Conservation (phyloP, 2,329 filamentous ascomycete genomes). For the Hypoxylon sp. region DNA sequence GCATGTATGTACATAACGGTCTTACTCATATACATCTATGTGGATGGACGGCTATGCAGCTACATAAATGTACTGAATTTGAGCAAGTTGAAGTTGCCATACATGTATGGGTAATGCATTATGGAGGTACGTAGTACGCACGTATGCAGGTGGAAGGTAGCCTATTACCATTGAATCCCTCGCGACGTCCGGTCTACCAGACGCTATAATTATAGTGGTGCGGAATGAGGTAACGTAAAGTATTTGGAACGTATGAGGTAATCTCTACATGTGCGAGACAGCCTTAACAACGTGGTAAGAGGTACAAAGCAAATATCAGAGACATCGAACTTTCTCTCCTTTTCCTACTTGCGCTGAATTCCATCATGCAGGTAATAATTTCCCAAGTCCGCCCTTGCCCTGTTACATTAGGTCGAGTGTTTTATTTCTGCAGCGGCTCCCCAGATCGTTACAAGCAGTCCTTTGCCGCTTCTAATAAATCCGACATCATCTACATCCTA, state of each 20-base stretch:
- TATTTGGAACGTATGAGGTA: conserved; percentile 17
- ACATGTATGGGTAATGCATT: background rate
- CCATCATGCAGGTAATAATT: conserved; percentile 5
- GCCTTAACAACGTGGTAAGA: conserved; percentile 8
- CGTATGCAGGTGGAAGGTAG: conserved; percentile 12
- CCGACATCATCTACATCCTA: conserved; percentile 32
- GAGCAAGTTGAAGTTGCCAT: background rate
- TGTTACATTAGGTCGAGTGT: conserved; percentile 11
- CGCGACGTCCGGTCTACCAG: background rate
- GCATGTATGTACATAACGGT: no score
- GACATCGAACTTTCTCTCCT: conserved; percentile 4
- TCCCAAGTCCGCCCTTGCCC: conserved; percentile 9
- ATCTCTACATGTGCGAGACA: conserved; percentile 9
- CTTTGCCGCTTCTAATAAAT: conserved; percentile 17
- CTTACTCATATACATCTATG: conserved; percentile 10
- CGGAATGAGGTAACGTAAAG: background rate
- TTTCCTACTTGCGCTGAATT: conserved; percentile 8
- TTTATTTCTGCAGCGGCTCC: conserved; percentile 18
- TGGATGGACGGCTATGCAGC: conserved; percentile 1
- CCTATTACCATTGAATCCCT: conserved; percentile 17
- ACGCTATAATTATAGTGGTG: conserved; percentile 2
- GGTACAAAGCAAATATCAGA: conserved; percentile 8
- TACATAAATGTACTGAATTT: background rate
- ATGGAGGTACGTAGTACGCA: background rate
- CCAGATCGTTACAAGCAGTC: conserved; percentile 22